Percentiles rank a stretch among this genome's conserved stretches.
These are phyloP conservation scores for Pistacia atlantica DNA, from an alignment of 345 rosid species.

Conservation along the genomic window DNA sequence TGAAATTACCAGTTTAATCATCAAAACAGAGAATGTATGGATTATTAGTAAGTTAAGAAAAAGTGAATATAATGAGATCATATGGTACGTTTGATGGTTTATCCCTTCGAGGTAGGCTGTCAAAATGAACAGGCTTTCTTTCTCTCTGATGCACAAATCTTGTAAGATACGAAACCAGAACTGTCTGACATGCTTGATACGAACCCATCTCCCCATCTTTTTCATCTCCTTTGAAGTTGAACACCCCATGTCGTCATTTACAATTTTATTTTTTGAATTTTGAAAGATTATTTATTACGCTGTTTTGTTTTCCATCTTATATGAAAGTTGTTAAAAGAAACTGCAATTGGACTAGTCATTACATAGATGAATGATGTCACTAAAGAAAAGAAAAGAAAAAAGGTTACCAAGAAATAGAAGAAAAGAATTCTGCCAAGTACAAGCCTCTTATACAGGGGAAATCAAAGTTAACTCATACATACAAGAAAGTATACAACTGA, in stretches of 20 bases:
- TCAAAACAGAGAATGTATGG: too few species aligned
- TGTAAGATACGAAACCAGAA: conserved; percentile 44
- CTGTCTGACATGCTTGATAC: conserved; percentile 23
- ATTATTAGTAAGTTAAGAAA: too few species aligned
- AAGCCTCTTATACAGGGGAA: background rate
- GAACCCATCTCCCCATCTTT: conserved; percentile 7
- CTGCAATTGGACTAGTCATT: background rate
- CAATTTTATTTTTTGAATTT: background rate
- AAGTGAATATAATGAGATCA: background rate
- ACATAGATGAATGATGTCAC: too few species aligned
- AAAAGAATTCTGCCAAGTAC: too few species aligned
- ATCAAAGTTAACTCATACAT: background rate
- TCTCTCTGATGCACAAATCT: conserved; percentile 27
- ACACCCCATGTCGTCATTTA: conserved; percentile 21
- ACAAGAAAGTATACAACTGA: conserved; percentile 4
- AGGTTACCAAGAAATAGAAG: too few species aligned
- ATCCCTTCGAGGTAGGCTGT: conserved; percentile 35
- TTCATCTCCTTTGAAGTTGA: background rate
- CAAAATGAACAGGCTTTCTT: conserved; percentile 4
- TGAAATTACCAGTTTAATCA: too few species aligned
- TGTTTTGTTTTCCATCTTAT: too few species aligned
- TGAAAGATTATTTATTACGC: background rate
- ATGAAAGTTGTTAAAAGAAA: background rate
- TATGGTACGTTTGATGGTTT: conserved; percentile 14
- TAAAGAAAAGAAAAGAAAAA: too few species aligned